Evolutionary conservation across 2,329 filamentous ascomycete species (phyloP).

Genomic region (Aspergillus calidoustus): DNA sequence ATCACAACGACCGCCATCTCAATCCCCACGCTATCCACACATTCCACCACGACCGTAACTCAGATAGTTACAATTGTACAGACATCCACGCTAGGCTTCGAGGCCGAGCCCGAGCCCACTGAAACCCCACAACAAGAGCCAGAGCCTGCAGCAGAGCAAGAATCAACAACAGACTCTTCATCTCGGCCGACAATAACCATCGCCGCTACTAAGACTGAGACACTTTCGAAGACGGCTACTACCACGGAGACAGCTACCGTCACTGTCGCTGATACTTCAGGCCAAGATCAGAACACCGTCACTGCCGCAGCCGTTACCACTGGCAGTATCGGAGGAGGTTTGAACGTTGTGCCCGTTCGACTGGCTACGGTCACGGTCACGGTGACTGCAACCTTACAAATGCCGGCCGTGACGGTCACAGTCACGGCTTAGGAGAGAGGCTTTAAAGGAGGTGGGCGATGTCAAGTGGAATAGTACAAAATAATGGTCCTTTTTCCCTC

Average conservation of each 20-base stretch:
- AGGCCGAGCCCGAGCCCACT: background rate
- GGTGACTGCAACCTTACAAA: constrained; percentile 18
- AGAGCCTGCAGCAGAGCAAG: background rate
- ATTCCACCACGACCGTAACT: constrained; percentile 3
- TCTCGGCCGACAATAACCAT: background rate
- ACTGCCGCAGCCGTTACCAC: background rate
- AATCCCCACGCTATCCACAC: background rate
- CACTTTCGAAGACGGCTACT: background rate
- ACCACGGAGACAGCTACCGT: background rate
- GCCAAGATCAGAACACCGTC: background rate
- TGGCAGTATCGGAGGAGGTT: background rate
- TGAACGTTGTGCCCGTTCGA: constrained; percentile 22
- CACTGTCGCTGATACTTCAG: constrained; percentile 1
- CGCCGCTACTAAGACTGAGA: background rate
- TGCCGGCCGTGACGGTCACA: constrained; percentile 15
- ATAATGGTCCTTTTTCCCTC: background rate
- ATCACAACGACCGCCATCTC: background rate
- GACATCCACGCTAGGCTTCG: background rate
- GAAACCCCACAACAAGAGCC: background rate
- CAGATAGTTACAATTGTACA: constrained; percentile 1
- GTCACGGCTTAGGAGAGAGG: constrained; percentile 3
- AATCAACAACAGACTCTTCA: background rate
- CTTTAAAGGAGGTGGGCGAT: background rate
- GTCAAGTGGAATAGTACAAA: background rate
- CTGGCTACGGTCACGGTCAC: constrained; percentile 24